Evolutionary conservation across 331 rosid species (phyloP).

Genomic region (Quercus lobata): DNA sequence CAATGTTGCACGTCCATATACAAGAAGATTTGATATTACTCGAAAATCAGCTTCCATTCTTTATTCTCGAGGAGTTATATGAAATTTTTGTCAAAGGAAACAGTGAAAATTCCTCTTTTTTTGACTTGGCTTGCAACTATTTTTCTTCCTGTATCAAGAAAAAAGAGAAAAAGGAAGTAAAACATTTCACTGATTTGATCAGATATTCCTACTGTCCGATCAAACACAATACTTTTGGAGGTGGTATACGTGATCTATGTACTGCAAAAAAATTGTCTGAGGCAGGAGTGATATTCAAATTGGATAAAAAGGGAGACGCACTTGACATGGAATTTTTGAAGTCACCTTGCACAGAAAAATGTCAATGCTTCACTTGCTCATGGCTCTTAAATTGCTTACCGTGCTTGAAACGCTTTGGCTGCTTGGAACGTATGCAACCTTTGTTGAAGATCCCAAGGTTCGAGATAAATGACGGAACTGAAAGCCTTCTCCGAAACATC

Average conservation of each 20-base stretch:
- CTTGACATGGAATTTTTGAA: neutral
- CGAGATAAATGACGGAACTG: neutral
- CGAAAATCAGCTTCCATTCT: neutral
- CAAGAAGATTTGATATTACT: neutral
- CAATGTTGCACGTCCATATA: too few relatives aligned
- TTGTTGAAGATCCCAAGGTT: neutral
- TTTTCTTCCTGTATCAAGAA: constrained; percentile 2
- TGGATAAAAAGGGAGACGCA: neutral
- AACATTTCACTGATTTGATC: constrained; percentile 31
- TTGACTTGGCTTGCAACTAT: constrained; percentile 8
- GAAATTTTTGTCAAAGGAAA: too few relatives aligned
- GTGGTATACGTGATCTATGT: neutral
- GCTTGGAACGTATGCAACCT: constrained; percentile 14
- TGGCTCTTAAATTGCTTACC: constrained; percentile 18
- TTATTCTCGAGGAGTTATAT: neutral
- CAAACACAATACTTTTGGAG: neutral
- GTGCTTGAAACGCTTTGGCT: constrained; percentile 21
- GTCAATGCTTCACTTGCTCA: neutral
- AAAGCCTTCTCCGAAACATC: constrained; percentile 6
- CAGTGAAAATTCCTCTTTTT: neutral
- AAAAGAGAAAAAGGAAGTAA: neutral
- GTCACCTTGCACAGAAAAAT: neutral
- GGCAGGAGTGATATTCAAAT: constrained; percentile 1
- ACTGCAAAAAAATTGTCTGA: constrained; percentile 15
- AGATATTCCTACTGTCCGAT: constrained; percentile 10